phyloP scores from a whole-genome alignment of 2,329 filamentous ascomycete genomes.

The Lasiodiplodia gonubiensis region DNA sequence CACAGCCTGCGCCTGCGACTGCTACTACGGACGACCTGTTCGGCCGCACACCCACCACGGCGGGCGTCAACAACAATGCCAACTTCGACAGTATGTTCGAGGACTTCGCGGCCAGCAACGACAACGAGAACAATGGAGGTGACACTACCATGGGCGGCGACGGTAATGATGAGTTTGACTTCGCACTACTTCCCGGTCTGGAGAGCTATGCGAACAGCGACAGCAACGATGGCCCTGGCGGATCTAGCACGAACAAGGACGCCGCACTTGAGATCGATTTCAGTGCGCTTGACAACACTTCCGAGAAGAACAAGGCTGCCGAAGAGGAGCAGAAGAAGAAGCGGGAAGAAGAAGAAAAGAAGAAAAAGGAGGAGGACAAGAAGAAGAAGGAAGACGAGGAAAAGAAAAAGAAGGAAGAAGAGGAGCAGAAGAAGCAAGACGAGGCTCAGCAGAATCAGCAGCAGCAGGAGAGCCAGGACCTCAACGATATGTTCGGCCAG shows the following conservation, averaged over 20 bases:
- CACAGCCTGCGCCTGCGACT: slow-evolving; percentile 20
- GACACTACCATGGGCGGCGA: slow-evolving; percentile 22
- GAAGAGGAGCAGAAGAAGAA: slow-evolving; percentile 23
- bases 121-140: slow-evolving; percentile 10
- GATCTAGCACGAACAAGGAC: neutral
- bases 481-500: slow-evolving; percentile 26
- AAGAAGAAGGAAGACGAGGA: slow-evolving; percentile 9
- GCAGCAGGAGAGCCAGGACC: slow-evolving; percentile 26
- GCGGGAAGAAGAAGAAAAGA: neutral
- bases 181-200: slow-evolving; percentile 48
- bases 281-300: slow-evolving; percentile 8
- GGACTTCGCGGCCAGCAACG: slow-evolving; percentile 21
- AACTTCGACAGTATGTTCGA: slow-evolving; percentile 43
- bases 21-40: slow-evolving; percentile 39
- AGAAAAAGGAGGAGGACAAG: slow-evolving; percentile 12
- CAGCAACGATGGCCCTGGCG: slow-evolving; percentile 37
- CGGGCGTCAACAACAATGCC: slow-evolving; percentile 37
- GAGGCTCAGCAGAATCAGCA: slow-evolving; percentile 17
- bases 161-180: slow-evolving; percentile 36
- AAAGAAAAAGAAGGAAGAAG: slow-evolving; percentile 5
- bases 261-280: slow-evolving; percentile 18
- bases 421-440: slow-evolving; percentile 13
- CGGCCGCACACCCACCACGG: slow-evolving; percentile 39
- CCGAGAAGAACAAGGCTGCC: slow-evolving; percentile 3
- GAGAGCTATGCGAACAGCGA: slow-evolving; percentile 48